Percentiles rank a stretch among this genome's conserved stretches.
These are phyloP conservation scores for Fusarium torulosum DNA, from an alignment of 2,329 filamentous ascomycete genomes.

Conservation along the genomic window DNA sequence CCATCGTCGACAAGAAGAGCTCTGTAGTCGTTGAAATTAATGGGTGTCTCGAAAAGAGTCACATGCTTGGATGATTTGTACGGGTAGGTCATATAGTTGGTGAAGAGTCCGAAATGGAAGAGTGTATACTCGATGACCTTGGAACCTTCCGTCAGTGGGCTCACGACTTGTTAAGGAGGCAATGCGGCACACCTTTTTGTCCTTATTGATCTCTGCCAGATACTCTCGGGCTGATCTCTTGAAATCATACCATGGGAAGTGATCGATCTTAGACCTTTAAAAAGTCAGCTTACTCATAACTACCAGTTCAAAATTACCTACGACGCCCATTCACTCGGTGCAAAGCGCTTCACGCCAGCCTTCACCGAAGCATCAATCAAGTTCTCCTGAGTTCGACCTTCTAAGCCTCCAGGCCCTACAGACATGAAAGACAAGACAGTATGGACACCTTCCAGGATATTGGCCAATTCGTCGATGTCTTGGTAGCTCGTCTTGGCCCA, in stretches of 20 bases:
- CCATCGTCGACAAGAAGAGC: slow-evolving; percentile 58
- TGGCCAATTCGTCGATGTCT: slow-evolving; percentile 48
- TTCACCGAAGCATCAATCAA: slow-evolving; percentile 69
- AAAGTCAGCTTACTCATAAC: neutral
- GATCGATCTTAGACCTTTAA: slow-evolving; percentile 17
- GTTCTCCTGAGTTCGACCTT: slow-evolving; percentile 48
- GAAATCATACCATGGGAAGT: slow-evolving; percentile 33
- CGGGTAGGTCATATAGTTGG: slow-evolving; percentile 67
- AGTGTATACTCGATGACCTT: slow-evolving; percentile 68
- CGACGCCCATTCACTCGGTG: slow-evolving; percentile 70
- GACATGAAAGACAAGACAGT: slow-evolving; percentile 66
- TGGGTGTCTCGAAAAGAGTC: slow-evolving; percentile 52
- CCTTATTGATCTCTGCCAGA: slow-evolving; percentile 63
- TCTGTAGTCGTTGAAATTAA: slow-evolving; percentile 58
- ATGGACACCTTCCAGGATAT: slow-evolving; percentile 60
- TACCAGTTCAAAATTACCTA: slow-evolving; percentile 31
- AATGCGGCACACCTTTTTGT: slow-evolving; percentile 53
- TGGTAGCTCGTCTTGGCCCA: slow-evolving; percentile 52
- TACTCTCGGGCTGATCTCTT: slow-evolving; percentile 66
- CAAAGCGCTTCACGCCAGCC: slow-evolving; percentile 70
- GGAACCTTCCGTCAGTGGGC: fast-evolving
- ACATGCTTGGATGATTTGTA: slow-evolving; percentile 61
- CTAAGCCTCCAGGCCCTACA: slow-evolving; percentile 47
- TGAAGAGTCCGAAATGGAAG: slow-evolving; percentile 67
- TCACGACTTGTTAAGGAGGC: fast-evolving